Evolutionary conservation across 305 asterid genomes (phyloP), one percentile per base, ranked within the genome.

Genomic region (Rubia tinctorum): DNA sequence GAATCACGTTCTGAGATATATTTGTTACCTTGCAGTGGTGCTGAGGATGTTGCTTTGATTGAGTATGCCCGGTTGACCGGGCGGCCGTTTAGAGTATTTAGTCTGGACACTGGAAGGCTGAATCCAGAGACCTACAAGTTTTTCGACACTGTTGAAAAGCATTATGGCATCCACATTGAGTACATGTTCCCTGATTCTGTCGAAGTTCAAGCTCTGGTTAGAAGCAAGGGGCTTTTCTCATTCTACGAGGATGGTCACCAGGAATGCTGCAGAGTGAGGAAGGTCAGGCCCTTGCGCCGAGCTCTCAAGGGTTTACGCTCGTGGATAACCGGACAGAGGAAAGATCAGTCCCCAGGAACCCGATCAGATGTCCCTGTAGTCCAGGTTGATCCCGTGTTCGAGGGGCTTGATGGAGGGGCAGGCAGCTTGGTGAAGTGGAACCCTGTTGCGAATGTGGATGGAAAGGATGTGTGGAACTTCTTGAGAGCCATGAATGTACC

Each of bases 371-470:
- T 91, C 76, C 99, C 98, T 0, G 80, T 92, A 22, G 97, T 92
- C 68, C 97, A 95, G 68, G 93, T 91, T 0, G 99, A 95, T 63
- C 99, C 99, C 0, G 96, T 84, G 34, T 95, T 95, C 20, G 97
- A 92, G 77, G 99, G 99, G 13, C 14, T 89, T 74, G 96, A 89
- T 15, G 91, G 97, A 44, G 98, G 99, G 68, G 39, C 45, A 40
- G 99, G 98, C 34, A 95, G 99, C 84, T 77, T 95, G 80, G 96
- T 95, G 76, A 95, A 95, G 86, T 92, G 97, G 96, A 95, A 95
- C 74, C 99, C 98, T 0, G 84, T 92, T 51, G 98, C 99, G 0
- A 95, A 92, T 43, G 91, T 84, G 18, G 86, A 85, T 56, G 98
- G 99, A 0, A 86, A 82, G 3, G 90, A 89, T 13, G 67, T 95